Base-by-base conservation (phyloP, 352 stramenopile genomes). In the Phytopythium mirpurense region DNA sequence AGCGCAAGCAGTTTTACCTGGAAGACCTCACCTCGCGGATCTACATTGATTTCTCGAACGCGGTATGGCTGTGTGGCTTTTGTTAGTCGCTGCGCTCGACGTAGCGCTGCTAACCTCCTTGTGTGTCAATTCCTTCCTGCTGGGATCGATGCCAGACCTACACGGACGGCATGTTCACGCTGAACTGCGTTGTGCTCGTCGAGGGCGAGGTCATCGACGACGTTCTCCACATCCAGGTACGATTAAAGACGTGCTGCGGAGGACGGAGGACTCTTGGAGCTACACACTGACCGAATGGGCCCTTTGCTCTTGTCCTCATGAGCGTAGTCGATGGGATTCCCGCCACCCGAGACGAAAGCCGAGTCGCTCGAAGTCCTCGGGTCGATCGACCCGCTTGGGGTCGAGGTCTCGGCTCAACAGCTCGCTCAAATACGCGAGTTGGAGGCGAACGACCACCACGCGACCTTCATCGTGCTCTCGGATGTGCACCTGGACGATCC, bases 401-500 rank as follows among this genome's bases (percentile, higher is more conserved):
- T 95, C 14, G 81, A 95, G 44, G 71, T 95, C 12, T 93, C 82
- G 18, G 59, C 65, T 1, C 80, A 92, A 43, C 84, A 96, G 65
- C 62, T 84, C 31, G 69, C 89, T 23, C 74, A 93, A 45, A 96
- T 97, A 44, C 63, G 69, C 36, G 57, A 69, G 50, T 61, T 97
- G 10, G 90, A 97, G 66, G 67, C 67, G 12, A 68, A 77, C 18
- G 86, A 92, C 47, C 79, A 93, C 51, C 78, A 96, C 37, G 72
- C 83, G 8, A 90, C 86, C 51, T 97, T 98, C 67, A 96, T 98
- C 26, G 72, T 98, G 48, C 59, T 98, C 23, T 97, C 90, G 11
- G 89, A 98, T 60, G 86, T 98, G 15, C 83, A 97, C 64, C 58
- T 98, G 58, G 93, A 98, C 66, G 87, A 97, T 31, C 87, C 87